phyloP scores from a whole-genome alignment of 2,329 filamentous ascomycete species.

The Macrophomina tecta region DNA sequence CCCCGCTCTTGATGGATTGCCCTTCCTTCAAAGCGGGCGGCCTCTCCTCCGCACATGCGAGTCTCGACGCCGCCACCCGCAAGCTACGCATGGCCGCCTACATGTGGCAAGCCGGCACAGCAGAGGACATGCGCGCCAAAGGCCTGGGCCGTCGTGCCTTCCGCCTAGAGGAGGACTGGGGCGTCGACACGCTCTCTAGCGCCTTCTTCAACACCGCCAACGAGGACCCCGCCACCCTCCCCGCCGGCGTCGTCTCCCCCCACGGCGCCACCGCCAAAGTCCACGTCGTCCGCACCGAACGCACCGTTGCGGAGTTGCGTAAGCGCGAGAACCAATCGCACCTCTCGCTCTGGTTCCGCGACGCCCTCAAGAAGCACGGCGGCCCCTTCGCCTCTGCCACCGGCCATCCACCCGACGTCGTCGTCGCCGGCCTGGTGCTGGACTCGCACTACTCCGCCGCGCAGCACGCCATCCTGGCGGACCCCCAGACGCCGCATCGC shows the following conservation, averaged over 20 bases:
- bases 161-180: constrained; percentile 42
- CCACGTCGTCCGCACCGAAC: constrained; percentile 36
- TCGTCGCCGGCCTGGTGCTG: constrained; percentile 42
- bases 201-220: constrained; percentile 32
- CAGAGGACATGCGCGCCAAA: constrained; percentile 39
- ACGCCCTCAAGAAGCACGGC: constrained; percentile 36
- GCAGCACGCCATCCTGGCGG: constrained; percentile 35
- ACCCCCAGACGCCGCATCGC: constrained; percentile 32
- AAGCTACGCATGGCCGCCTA: constrained; percentile 44
- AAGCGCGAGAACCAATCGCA: too few species aligned
- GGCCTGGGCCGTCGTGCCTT: constrained; percentile 39
- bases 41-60: constrained; percentile 36
- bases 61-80: constrained; percentile 39
- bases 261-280: constrained; percentile 36
- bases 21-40: constrained; percentile 37
- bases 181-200: constrained; percentile 35
- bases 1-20: constrained; percentile 40
- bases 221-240: not conserved
- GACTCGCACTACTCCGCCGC: constrained; percentile 38
- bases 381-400: constrained; percentile 33
- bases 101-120: constrained; percentile 46
- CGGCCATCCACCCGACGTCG: constrained; percentile 29
- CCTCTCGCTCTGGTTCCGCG: constrained; percentile 31
- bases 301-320: constrained; percentile 36
- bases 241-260: constrained; percentile 29